Evolutionary conservation across 106 monocot species (phyloP).

Genomic region (Apostasia shenzhenica): DNA sequence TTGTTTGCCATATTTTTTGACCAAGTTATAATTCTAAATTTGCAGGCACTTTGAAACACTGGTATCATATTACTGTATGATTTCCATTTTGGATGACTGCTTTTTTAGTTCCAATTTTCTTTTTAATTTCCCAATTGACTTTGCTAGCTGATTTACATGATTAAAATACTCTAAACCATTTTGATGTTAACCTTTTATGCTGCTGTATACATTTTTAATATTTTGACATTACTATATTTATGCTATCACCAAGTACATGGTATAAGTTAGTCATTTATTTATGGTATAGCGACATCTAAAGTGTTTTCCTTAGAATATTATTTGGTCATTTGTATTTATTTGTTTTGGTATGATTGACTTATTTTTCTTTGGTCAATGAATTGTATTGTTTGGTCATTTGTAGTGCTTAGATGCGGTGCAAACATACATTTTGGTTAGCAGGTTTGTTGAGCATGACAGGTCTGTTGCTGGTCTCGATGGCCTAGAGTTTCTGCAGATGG

Average conservation of each 20-base stretch:
- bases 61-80: too few relatives aligned
- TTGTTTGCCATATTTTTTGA: too few relatives aligned
- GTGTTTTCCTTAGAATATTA: neutral
- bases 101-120: too few relatives aligned
- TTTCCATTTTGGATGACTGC: too few relatives aligned
- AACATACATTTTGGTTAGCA: conserved; percentile 71
- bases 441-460: conserved; percentile 16
- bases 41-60: too few relatives aligned
- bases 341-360: neutral
- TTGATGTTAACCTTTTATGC: neutral
- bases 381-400: conserved; percentile 11
- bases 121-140: neutral
- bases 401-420: conserved; percentile 92
- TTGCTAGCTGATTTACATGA: neutral
- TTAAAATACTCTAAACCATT: neutral
- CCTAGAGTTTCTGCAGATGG: conserved; percentile 44
- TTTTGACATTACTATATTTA: neutral
- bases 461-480: conserved; percentile 20
- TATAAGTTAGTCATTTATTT: neutral
- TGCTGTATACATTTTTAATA: neutral
- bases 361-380: neutral
- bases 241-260: neutral
- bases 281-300: neutral
- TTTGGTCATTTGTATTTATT: neutral
- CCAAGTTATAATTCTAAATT: too few relatives aligned